These are phyloP conservation scores for Madurella fahalii DNA, from an alignment of 2,329 filamentous ascomycete genomes.

Conservation along the genomic window DNA sequence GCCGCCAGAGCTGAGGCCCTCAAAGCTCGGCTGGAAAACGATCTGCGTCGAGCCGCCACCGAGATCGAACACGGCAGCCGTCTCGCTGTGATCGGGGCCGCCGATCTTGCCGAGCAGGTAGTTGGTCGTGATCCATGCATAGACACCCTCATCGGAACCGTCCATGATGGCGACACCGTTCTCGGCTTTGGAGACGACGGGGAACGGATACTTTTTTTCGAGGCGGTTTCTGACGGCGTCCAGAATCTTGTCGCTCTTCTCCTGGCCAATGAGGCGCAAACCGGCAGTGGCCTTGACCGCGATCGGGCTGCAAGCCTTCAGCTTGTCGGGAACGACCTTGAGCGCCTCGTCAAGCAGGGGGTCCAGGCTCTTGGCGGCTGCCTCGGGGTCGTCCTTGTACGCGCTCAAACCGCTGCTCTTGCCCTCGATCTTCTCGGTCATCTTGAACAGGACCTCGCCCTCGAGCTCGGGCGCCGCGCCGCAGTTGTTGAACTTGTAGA, in stretches of 20 bases:
- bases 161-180: slow-evolving; percentile 96
- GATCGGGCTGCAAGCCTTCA: slow-evolving; percentile 87
- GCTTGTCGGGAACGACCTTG: slow-evolving; percentile 75
- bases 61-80: slow-evolving; percentile 92
- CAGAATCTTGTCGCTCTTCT: slow-evolving; percentile 79
- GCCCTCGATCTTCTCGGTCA: slow-evolving; percentile 81
- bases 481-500: slow-evolving; percentile 99
- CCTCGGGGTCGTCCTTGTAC: slow-evolving; percentile 80
- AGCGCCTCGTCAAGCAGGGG: slow-evolving; percentile 82
- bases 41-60: slow-evolving; percentile 97
- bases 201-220: slow-evolving; percentile 90
- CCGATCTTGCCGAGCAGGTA: slow-evolving; percentile 98
- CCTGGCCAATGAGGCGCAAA: slow-evolving; percentile 76
- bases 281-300: slow-evolving; percentile 98
- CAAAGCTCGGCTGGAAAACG: slow-evolving; percentile 95
- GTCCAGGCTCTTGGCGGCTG: slow-evolving; percentile 85
- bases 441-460: slow-evolving; percentile 77
- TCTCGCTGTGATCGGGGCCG: slow-evolving; percentile 81
- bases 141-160: slow-evolving; percentile 93
- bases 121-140: slow-evolving; percentile 98
- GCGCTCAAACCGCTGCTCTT: slow-evolving; percentile 66
- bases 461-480: slow-evolving; percentile 92
- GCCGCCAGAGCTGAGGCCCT: slow-evolving; percentile 65
- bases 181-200: slow-evolving; percentile 79
- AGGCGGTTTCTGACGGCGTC: slow-evolving; percentile 78